A percentile compares a stretch with the other conserved stretches of the same genome.
Conservation (phyloP, 1,139 yeast genomes). For the Pichia sp. region DNA sequence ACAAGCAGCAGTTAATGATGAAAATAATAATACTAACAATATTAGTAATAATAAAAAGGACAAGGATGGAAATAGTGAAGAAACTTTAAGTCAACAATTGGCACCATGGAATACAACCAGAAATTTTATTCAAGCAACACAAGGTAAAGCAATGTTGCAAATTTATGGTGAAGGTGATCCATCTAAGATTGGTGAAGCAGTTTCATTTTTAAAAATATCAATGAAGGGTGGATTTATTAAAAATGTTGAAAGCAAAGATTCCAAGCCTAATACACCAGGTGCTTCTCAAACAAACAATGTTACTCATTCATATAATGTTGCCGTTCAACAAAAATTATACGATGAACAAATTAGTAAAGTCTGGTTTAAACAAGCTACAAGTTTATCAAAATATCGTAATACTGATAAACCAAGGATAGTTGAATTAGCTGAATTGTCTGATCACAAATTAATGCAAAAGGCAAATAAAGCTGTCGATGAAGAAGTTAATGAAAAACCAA, state of each 20-base stretch:
- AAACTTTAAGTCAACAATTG: conserved; percentile 71
- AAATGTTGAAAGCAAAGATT: conserved; percentile 28
- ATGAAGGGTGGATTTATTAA: conserved; percentile 83
- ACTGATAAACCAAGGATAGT: conserved; percentile 31
- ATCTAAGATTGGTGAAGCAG: conserved; percentile 84
- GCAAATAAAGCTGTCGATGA: conserved; percentile 37
- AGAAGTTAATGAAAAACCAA: conserved; percentile 34
- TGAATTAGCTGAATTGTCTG: conserved; percentile 29
- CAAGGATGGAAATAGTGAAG: conserved; percentile 26
- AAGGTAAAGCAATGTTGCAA: conserved; percentile 94
- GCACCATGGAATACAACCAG: conserved; percentile 93
- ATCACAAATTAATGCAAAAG: conserved; percentile 23
- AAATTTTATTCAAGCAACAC: conserved; percentile 89
- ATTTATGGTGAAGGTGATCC: conserved; percentile 97
- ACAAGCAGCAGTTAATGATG: conserved; percentile 9
- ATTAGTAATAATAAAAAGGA: conserved; percentile 18
- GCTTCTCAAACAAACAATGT: conserved; percentile 8
- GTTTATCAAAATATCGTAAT: conserved; percentile 39
- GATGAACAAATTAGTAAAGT: conserved; percentile 85
- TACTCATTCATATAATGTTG: conserved; percentile 71
- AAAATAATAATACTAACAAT: background rate
- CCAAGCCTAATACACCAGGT: conserved; percentile 11
- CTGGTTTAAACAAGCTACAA: conserved; percentile 81
- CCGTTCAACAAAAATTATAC: conserved; percentile 85
- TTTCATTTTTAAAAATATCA: conserved; percentile 83